Conservation (phyloP, 768 basidiomycete species). For the Amanita exitialis region DNA sequence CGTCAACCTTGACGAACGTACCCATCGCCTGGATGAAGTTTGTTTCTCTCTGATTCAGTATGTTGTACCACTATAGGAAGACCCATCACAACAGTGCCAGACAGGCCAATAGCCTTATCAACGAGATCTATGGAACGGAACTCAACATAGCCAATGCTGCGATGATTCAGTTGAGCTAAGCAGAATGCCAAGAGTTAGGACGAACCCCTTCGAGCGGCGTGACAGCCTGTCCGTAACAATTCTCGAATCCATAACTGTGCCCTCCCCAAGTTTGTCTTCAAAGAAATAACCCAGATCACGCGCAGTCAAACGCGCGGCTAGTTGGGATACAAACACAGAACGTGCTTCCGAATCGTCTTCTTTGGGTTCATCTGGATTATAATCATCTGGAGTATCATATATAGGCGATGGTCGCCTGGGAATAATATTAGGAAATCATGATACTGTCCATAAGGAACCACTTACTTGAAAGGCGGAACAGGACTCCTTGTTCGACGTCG, state of each 20-base stretch:
- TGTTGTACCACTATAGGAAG: constrained; percentile 94
- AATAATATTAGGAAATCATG: constrained; percentile 7
- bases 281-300: constrained; percentile 98
- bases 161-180: constrained; percentile 6
- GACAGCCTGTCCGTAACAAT: constrained; percentile 95
- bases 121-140: constrained; percentile 87
- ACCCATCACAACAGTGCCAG: constrained; percentile 97
- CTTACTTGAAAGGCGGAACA: constrained; percentile 39
- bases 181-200: constrained; percentile 1
- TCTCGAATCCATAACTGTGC: constrained; percentile 88
- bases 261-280: constrained; percentile 92
- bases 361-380: constrained; percentile 80
- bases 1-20: constrained; percentile 24
- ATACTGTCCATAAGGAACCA: constrained; percentile 6
- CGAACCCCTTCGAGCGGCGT: constrained; percentile 95
- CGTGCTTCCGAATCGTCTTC: constrained; percentile 97
- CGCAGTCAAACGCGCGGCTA: constrained; percentile 93
- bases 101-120: constrained; percentile 80
- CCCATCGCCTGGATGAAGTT: constrained; percentile 83
- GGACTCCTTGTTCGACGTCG: constrained; percentile 27
- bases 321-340: constrained; percentile 97
- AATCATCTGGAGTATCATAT: constrained; percentile 64
- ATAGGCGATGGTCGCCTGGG: constrained; percentile 63
- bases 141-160: constrained; percentile 96
- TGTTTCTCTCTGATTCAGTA: constrained; percentile 94